Conservation (phyloP, 257 asterid genomes). For the Solanum pimpinellifolium region DNA sequence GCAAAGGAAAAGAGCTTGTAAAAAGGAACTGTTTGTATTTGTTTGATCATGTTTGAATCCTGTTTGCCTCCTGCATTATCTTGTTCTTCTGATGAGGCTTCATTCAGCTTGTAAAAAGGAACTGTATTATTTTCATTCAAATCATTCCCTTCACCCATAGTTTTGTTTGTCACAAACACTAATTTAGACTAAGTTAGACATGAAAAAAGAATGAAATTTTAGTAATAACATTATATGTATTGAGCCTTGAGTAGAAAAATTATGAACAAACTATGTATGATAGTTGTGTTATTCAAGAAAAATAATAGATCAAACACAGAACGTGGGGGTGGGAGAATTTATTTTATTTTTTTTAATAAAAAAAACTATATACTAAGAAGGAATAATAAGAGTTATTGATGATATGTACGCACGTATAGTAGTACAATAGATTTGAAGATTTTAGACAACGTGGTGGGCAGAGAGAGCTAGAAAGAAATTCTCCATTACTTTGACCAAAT, state of each 20-base stretch:
- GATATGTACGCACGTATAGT: not conserved
- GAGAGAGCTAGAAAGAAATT: not conserved
- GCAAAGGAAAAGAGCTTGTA: conserved; percentile 63
- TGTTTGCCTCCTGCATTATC: not conserved
- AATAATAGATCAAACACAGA: not conserved
- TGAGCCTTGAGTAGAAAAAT: conserved; percentile 1
- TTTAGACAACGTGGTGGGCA: not conserved
- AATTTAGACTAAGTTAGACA: not conserved
- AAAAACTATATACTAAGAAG: not conserved
- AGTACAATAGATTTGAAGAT: not conserved
- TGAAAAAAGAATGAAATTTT: not conserved
- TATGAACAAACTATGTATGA: not conserved
- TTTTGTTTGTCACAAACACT: not conserved
- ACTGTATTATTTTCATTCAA: conserved; percentile 19
- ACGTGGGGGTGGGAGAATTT: not conserved
- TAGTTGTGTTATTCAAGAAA: not conserved
- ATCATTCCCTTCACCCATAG: not conserved
- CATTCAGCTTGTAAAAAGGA: conserved; percentile 37
- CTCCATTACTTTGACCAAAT: not conserved
- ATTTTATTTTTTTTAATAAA: too few species aligned
- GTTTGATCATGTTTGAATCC: not conserved
- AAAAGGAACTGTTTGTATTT: conserved; percentile 42
- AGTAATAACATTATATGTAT: not conserved
- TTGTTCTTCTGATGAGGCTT: conserved; percentile 6
- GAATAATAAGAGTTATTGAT: not conserved